Percentiles rank a stretch among this genome's conserved stretches.
Evolutionary conservation across 192 early-diverging fungal species (phyloP).

Genomic region (Coemansia javaensis): DNA sequence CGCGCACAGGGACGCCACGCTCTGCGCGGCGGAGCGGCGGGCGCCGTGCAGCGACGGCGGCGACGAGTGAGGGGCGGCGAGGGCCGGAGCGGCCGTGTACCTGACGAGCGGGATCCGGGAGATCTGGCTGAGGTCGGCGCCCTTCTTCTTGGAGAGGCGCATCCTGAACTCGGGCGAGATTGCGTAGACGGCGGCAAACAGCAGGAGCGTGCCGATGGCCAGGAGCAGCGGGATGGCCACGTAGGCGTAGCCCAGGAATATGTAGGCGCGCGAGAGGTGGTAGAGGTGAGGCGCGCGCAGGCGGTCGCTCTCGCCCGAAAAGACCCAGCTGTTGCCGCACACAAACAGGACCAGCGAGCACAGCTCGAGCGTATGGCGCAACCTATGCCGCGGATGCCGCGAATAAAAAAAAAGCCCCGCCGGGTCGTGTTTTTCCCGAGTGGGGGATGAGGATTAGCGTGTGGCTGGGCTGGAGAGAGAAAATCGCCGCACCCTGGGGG

Average conservation of each 20-base stretch:
- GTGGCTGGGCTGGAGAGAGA: too few species aligned
- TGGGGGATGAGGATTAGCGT: too few species aligned
- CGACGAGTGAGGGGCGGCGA: slow-evolving; percentile 14
- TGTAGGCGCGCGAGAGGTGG: slow-evolving; percentile 58
- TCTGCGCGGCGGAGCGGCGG: background rate
- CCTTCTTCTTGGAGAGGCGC: slow-evolving; percentile 58
- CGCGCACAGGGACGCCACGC: background rate
- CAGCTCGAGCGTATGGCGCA: slow-evolving; percentile 59
- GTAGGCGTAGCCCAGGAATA: slow-evolving; percentile 64
- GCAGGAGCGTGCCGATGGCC: slow-evolving; percentile 55
- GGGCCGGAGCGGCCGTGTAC: slow-evolving; percentile 40
- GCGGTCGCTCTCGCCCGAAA: slow-evolving; percentile 48
- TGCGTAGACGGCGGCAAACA: slow-evolving; percentile 40
- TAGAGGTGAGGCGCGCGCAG: slow-evolving; percentile 55
- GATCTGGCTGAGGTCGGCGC: slow-evolving; percentile 66
- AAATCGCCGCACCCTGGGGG: too few species aligned
- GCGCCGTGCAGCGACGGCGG: slow-evolving; percentile 32
- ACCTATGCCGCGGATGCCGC: slow-evolving; percentile 27
- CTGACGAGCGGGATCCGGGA: slow-evolving; percentile 61
- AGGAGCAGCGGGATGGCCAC: slow-evolving; percentile 58
- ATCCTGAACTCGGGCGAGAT: slow-evolving; percentile 58
- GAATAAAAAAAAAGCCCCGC: background rate
- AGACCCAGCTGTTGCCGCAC: slow-evolving; percentile 67
- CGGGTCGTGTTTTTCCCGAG: too few species aligned
- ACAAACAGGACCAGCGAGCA: slow-evolving; percentile 63